Evolutionary conservation across 2,329 filamentous ascomycete species (phyloP).

Genomic region (Dactylonectria estremocensis): DNA sequence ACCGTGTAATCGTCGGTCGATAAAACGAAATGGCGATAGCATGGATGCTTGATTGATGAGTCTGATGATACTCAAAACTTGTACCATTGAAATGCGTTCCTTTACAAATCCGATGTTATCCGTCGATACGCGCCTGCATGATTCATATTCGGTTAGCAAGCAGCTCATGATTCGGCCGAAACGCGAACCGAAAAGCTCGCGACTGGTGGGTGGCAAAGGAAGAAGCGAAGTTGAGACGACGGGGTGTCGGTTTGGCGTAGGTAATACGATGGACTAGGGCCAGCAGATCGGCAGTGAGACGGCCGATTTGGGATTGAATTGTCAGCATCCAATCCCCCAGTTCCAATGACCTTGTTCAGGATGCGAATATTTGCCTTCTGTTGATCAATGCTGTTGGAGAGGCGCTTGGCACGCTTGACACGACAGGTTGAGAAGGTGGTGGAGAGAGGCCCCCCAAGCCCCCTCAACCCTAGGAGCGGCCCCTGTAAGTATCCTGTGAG

Average conservation of each 20-base stretch:
- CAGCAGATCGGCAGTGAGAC: neutral
- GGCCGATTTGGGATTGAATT: neutral
- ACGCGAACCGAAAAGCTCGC: neutral
- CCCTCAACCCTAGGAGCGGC: no score
- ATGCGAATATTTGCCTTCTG: neutral
- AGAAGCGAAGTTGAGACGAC: neutral
- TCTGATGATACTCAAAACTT: neutral
- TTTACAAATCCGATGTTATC: neutral
- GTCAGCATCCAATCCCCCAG: neutral
- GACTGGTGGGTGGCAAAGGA: neutral
- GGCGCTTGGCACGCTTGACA: no score
- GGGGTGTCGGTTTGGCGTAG: neutral
- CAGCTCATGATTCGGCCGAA: neutral
- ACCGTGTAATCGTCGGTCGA: neutral
- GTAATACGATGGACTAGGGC: neutral
- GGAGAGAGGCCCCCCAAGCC: no score
- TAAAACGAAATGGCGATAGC: neutral
- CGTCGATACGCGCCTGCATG: neutral
- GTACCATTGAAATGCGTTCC: neutral
- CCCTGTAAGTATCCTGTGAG: slow-evolving; percentile 8
- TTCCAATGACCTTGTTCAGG: neutral
- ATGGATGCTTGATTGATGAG: neutral
- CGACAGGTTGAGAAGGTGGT: slow-evolving; percentile 1
- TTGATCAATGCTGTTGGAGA: neutral
- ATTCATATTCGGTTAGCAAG: neutral